phyloP scores from a whole-genome alignment of 208 protist genomes.

The Herpetomonas samuelpessoai region DNA sequence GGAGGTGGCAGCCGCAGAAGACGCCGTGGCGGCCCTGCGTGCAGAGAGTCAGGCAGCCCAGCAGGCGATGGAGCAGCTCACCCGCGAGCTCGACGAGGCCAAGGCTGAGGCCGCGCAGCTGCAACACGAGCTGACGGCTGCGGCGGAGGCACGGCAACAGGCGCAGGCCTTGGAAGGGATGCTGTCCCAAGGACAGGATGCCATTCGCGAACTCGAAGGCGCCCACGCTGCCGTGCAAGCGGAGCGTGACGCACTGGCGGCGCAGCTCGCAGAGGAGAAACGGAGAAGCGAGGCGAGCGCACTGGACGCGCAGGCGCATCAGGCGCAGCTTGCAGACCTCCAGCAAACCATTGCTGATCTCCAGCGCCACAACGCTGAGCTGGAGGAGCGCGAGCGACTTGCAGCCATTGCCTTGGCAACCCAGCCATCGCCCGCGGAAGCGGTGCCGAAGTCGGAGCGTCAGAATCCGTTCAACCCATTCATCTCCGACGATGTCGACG shows the following conservation, averaged over 20 bases:
- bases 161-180: slow-evolving; percentile 5
- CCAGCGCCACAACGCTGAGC: slow-evolving; percentile 1
- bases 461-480: slow-evolving; percentile 1
- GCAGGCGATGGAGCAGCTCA: slow-evolving; percentile 1
- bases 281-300: neutral
- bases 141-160: neutral
- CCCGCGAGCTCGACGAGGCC: neutral
- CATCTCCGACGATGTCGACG: neutral
- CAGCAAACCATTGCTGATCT: neutral
- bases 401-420: too few relatives aligned
- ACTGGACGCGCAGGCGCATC: neutral
- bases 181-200: neutral
- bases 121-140: neutral
- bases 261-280: slow-evolving; percentile 4
- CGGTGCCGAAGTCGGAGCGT: neutral
- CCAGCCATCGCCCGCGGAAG: neutral
- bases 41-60: neutral
- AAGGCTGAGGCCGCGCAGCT: neutral
- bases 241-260: slow-evolving; percentile 1
- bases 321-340: neutral
- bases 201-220: neutral
- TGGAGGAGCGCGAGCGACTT: neutral
- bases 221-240: neutral
- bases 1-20: slow-evolving; percentile 6
- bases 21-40: neutral